phyloP scores from a whole-genome alignment of 306 rosid species.

The Medicago arabica region DNA sequence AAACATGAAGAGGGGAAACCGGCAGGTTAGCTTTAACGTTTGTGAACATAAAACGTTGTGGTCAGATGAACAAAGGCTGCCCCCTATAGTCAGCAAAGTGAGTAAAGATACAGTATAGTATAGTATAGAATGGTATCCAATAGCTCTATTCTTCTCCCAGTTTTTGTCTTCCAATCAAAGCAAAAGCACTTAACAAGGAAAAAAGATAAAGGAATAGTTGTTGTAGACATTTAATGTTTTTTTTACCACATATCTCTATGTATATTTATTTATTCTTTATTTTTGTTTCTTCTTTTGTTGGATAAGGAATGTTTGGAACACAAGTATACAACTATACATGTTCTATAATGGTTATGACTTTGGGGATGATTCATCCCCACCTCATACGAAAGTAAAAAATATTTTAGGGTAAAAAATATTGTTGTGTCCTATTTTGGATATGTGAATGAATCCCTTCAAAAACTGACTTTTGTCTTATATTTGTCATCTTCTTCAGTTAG shows the following conservation, averaged over 20 bases:
- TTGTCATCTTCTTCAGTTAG: neutral
- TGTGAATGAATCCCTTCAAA: constrained; percentile 31
- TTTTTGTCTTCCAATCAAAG: constrained; percentile 76
- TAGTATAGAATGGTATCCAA: neutral
- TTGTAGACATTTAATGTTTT: constrained; percentile 37
- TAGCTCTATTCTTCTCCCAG: constrained; percentile 48
- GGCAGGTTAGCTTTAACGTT: constrained; percentile 72
- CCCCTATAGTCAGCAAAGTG: constrained; percentile 35
- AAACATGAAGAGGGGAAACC: constrained; percentile 59
- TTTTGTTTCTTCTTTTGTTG: constrained; percentile 54
- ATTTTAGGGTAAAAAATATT: neutral
- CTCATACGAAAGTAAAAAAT: neutral
- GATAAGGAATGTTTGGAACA: constrained; percentile 69
- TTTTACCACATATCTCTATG: constrained; percentile 16
- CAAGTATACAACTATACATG: constrained; percentile 59
- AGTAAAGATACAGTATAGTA: constrained; percentile 6
- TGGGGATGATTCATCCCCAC: neutral
- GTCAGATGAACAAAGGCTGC: constrained; percentile 68
- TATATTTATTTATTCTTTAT: constrained; percentile 3
- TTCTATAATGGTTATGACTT: constrained; percentile 5
- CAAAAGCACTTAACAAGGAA: constrained; percentile 65
- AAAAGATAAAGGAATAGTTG: constrained; percentile 64
- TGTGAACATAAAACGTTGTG: constrained; percentile 48
- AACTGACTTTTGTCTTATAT: constrained; percentile 33
- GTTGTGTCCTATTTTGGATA: constrained; percentile 37